Base-by-base conservation (phyloP, 1,284 basidiomycete genomes). In the Ceratobasidium sp. region DNA sequence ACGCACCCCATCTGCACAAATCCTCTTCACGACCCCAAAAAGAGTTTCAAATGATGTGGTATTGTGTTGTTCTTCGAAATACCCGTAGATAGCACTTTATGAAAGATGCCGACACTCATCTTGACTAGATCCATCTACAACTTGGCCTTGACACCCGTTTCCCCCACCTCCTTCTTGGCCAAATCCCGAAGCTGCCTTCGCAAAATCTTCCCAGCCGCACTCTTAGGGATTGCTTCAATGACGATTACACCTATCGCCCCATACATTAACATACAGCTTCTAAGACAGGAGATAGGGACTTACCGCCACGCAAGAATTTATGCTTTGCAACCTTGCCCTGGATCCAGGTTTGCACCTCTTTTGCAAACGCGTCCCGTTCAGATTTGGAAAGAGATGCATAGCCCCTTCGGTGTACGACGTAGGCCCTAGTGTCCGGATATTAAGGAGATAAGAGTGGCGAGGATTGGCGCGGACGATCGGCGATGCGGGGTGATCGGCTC, bases 191-290 rank as follows among this genome's bases (percentile, higher is more conserved):
- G 84, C 78, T 92, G 87, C 20, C 90, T 85, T 59, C 92, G 86
- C 44, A 93, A 83, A 79, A 94, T 93, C 82, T 94, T 94, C 3
- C 92, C 93, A 77, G 93, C 88, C 66, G 91, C 89, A 82, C 92
- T 94, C 83, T 93, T 93, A 0, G 92, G 93, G 77, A 94, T 86
- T 20, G 82, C 83, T 52, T 90, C 87, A 46, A 92, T 86, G 0
- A 90, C 81, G 0, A 89, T 83, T 8, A 93, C 88, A 50, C 91
- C 78, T 44, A 55, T 23, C 60, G 38, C 16, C 7, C 52, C 52
- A 54, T 20, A 10, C 18, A 30, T 57, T 8, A 59, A 30, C 5
- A 16, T n/a, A 4, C 35, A 18, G 46, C n/a, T 5, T 30, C 30
- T 12, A 3, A 18, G 10, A n/a, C 3, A 27, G 20, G 55, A 41